phyloP scores from a whole-genome alignment of 768 basidiomycete species.

The Exidia glandulosa region DNA sequence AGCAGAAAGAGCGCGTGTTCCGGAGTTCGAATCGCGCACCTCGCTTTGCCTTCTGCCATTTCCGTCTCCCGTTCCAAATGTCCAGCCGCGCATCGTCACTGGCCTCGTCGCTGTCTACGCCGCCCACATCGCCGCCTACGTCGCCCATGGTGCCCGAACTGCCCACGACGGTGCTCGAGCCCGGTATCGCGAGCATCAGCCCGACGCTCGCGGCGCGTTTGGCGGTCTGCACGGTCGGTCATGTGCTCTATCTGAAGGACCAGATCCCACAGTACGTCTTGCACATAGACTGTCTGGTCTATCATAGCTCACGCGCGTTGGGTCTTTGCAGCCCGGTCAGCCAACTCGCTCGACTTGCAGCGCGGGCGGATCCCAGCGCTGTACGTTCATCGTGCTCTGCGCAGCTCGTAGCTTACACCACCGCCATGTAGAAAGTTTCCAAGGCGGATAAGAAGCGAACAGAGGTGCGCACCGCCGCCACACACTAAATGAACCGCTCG shows the following conservation, averaged over 20 bases:
- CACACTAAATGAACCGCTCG: neutral
- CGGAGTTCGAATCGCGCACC: too few relatives aligned
- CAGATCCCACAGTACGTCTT: slow-evolving; percentile 65
- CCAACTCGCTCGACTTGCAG: slow-evolving; percentile 1
- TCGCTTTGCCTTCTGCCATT: neutral
- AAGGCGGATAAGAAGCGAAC: slow-evolving; percentile 13
- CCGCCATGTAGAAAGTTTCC: slow-evolving; percentile 35
- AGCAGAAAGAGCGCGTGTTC: too few relatives aligned
- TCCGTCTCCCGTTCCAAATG: too few relatives aligned
- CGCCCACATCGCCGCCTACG: neutral
- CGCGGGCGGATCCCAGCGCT: neutral
- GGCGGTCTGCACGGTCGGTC: slow-evolving; percentile 50
- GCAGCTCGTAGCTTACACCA: too few relatives aligned
- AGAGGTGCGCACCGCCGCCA: slow-evolving; percentile 18
- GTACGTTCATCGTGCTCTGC: neutral
- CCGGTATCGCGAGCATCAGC: neutral
- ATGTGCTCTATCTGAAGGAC: slow-evolving; percentile 66
- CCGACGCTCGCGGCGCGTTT: slow-evolving; percentile 44
- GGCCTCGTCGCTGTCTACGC: neutral
- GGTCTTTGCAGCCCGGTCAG: neutral
- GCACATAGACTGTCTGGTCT: neutral
- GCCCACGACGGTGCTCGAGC: neutral
- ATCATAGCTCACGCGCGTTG: neutral
- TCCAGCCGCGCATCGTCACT: neutral
- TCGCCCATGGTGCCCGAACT: neutral